These are phyloP conservation scores for Clarireedia sp. DNA, from an alignment of 2,329 filamentous ascomycete species.

Conservation along the genomic window DNA sequence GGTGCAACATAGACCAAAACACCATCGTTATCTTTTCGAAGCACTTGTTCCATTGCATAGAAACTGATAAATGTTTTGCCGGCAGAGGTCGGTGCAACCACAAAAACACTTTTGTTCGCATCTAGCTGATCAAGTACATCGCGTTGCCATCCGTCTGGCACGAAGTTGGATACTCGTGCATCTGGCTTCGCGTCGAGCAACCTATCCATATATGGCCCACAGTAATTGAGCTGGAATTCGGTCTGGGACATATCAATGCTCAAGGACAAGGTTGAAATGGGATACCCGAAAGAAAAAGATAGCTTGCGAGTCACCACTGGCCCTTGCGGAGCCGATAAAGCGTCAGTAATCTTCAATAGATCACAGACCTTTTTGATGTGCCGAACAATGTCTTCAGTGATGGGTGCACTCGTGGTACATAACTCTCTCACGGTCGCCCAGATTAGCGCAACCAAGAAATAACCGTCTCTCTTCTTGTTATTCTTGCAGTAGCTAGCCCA, in stretches of 20 bases:
- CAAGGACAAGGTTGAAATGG: conserved; percentile 23
- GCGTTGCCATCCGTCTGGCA: conserved; percentile 70
- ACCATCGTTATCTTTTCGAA: conserved; percentile 59
- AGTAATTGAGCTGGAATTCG: conserved; percentile 61
- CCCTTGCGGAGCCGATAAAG: conserved; percentile 18
- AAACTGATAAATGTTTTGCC: conserved; percentile 82
- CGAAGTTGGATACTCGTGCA: conserved; percentile 56
- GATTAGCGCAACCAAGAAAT: conserved; percentile 38
- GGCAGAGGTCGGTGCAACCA: conserved; percentile 69
- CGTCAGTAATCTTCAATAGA: conserved; percentile 30
- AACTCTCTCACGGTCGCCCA: conserved; percentile 37
- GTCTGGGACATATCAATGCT: conserved; percentile 34
- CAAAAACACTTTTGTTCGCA: conserved; percentile 59
- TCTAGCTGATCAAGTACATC: conserved; percentile 68
- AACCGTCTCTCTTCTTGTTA: conserved; percentile 27
- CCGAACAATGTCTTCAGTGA: conserved; percentile 35
- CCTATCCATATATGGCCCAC: conserved; percentile 68
- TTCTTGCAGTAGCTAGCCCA: conserved; percentile 37
- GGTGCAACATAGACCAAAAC: conserved; percentile 73
- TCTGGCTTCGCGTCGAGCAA: conserved; percentile 62
- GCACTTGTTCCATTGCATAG: conserved; percentile 72
- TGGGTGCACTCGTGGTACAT: conserved; percentile 29
- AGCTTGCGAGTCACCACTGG: conserved; percentile 32
- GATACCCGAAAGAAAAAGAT: conserved; percentile 38
- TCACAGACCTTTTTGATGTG: conserved; percentile 29